phyloP scores from a whole-genome alignment of 331 rosid species.

The Spiraea crenata region DNA sequence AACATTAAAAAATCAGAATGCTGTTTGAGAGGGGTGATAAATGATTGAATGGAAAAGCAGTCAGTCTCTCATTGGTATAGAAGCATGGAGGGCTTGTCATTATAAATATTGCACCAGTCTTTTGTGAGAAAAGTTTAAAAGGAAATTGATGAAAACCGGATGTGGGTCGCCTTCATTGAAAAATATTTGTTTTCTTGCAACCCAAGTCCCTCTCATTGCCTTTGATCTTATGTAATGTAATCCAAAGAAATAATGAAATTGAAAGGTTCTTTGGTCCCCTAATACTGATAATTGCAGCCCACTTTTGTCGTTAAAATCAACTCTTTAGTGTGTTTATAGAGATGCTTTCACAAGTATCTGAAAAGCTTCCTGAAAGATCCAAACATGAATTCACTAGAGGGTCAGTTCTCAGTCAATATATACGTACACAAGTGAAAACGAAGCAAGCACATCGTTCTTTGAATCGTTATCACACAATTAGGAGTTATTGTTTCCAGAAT shows the following conservation, averaged over 20 bases:
- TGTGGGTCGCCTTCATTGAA: conserved; percentile 55
- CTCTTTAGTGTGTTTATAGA: conserved; percentile 27
- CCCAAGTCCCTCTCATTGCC: conserved; percentile 33
- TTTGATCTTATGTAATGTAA: conserved; percentile 13
- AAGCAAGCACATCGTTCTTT: too few relatives aligned
- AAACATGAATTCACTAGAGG: conserved; percentile 39
- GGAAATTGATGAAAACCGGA: conserved; percentile 35
- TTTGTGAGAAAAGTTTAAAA: background rate
- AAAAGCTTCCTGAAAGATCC: conserved; percentile 30
- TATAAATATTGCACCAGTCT: conserved; percentile 48
- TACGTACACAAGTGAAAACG: background rate
- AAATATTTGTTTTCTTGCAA: conserved; percentile 23
- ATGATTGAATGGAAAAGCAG: conserved; percentile 69
- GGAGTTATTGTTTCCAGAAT: too few relatives aligned
- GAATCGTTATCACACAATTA: too few relatives aligned
- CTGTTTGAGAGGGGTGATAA: conserved; percentile 66
- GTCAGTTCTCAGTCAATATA: background rate
- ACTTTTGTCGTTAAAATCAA: conserved; percentile 65
- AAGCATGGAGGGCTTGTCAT: conserved; percentile 49
- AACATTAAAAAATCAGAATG: conserved; percentile 45
- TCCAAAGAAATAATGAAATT: conserved; percentile 28
- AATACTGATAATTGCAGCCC: conserved; percentile 54
- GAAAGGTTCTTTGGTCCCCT: conserved; percentile 44
- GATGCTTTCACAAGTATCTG: conserved; percentile 16
- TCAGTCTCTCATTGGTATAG: conserved; percentile 37